Evolutionary conservation across 345 rosid genomes (phyloP).

Genomic region (Sisymbrium altissimum): DNA sequence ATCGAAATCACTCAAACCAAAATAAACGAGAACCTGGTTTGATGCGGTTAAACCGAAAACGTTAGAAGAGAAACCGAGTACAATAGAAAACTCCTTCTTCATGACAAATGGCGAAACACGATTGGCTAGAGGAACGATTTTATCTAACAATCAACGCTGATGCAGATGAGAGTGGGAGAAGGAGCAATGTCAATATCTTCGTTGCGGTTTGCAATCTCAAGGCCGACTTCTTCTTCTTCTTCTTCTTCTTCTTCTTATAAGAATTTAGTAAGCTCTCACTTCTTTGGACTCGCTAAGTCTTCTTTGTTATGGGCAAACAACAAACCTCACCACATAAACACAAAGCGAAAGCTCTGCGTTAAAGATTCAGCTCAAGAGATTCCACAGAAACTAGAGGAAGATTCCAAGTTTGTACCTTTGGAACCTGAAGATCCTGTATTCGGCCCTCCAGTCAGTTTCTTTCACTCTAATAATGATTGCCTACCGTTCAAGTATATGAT

Average conservation of each 20-base stretch:
- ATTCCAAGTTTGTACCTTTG: conserved; percentile 76
- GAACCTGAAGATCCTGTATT: conserved; percentile 61
- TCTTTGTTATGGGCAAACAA: conserved; percentile 19
- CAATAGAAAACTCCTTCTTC: neutral
- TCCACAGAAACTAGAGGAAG: conserved; percentile 68
- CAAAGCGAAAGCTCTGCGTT: conserved; percentile 26
- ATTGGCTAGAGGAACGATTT: conserved; percentile 8
- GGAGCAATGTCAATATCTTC: conserved; percentile 28
- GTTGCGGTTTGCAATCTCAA: conserved; percentile 26
- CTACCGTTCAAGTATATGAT: conserved; percentile 11
- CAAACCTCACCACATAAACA: conserved; percentile 4
- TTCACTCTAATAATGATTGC: conserved; percentile 22
- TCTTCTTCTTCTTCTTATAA: conserved; percentile 6
- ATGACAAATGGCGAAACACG: conserved; percentile 11
- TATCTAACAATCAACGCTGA: neutral
- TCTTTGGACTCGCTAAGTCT: conserved; percentile 1
- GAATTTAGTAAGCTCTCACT: neutral
- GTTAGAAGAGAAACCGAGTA: neutral
- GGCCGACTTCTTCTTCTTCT: conserved; percentile 7
- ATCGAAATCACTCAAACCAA: no score
- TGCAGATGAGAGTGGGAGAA: conserved; percentile 10
- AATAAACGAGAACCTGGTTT: neutral
- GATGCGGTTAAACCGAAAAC: neutral
- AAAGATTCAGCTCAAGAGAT: conserved; percentile 46
- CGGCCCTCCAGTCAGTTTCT: conserved; percentile 91